Base-by-base conservation (phyloP, 2,329 filamentous ascomycete genomes). In the Herpotrichia juniperi region DNA sequence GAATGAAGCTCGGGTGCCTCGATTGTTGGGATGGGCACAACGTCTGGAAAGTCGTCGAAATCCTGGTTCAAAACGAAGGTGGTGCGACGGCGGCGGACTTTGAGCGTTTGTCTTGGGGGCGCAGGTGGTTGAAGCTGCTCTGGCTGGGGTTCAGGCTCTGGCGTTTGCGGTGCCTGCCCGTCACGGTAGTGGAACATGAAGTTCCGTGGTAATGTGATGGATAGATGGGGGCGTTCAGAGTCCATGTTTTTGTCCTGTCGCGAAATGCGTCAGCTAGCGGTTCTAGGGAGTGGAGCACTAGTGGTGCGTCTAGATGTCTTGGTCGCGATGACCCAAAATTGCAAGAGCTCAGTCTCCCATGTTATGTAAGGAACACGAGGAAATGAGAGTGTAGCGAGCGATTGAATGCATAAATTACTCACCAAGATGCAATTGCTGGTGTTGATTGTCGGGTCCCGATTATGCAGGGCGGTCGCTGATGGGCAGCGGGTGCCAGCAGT, bases 121-220 rank as follows among this genome's bases (percentile, higher is more conserved):
- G 76, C 74, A 37, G 76, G 75, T 22, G 77, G 77, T 42, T 73
- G 67, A 31, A 70, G 53, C 22, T 72, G 64, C 32, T 72, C 67
- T 22, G 62, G 57, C 39, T 64, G 63, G 37, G 71, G 67, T 45
- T 80, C 73, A 37, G 66, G 78, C 68, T 73, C 79, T 58, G 75
- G 77, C 4, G 77, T 79, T 47, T 69, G 77, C 39, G 80, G 80
- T 49, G 72, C 63, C 28, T 75, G 66, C 48, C 68, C 72, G 62
- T 80, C 77, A 45, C 70, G 71, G 66, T 77, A 79, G 65, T 79
- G 76, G 61, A 80, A 81, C 61, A 74, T 76, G 71, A 79, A 78
- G 68, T 76, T 79, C 48, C 77, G 71, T 22, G 80, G 80, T 31
- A 83, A 74, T 22, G 78, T 79, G 56, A 79, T 79, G 45, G 78